Evolutionary conservation across 352 stramenopile species (phyloP).

Genomic region (Halophytophthora batemanensis): DNA sequence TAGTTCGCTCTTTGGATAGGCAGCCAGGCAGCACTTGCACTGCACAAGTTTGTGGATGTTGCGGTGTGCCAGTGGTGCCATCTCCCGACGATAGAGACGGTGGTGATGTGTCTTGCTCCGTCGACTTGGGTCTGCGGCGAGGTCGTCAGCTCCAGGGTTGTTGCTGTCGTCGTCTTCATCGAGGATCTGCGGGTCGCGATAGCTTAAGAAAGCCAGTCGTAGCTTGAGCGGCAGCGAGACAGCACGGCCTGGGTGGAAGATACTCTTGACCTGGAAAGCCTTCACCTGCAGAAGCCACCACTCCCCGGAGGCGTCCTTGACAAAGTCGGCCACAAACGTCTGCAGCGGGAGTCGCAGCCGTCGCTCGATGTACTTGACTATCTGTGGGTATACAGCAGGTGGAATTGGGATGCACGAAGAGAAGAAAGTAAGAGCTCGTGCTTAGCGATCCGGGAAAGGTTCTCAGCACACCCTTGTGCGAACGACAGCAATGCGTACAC

Average conservation of each 20-base stretch:
- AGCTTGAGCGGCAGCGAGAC: slow-evolving; percentile 44
- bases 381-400: slow-evolving; percentile 19
- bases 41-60: slow-evolving; percentile 70
- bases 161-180: slow-evolving; percentile 58
- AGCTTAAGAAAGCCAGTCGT: slow-evolving; percentile 49
- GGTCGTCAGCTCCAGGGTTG: slow-evolving; percentile 6
- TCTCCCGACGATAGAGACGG: slow-evolving; percentile 12
- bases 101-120: slow-evolving; percentile 11
- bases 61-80: slow-evolving; percentile 38
- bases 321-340: slow-evolving; percentile 64
- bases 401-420: neutral
- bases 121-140: slow-evolving; percentile 14
- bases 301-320: slow-evolving; percentile 58
- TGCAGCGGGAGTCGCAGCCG: slow-evolving; percentile 56
- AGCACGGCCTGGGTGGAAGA: slow-evolving; percentile 27
- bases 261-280: slow-evolving; percentile 55
- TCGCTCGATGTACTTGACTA: slow-evolving; percentile 75
- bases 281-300: slow-evolving; percentile 86
- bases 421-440: neutral
- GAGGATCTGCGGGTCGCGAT: slow-evolving; percentile 60
- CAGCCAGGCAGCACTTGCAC: slow-evolving; percentile 78
- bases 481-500: slow-evolving; percentile 29
- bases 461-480: neutral
- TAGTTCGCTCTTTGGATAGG: slow-evolving; percentile 70
- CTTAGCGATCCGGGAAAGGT: neutral